Evolutionary conservation across 2,329 filamentous ascomycete species (phyloP).

Genomic region (Fusarium armeniacum): DNA sequence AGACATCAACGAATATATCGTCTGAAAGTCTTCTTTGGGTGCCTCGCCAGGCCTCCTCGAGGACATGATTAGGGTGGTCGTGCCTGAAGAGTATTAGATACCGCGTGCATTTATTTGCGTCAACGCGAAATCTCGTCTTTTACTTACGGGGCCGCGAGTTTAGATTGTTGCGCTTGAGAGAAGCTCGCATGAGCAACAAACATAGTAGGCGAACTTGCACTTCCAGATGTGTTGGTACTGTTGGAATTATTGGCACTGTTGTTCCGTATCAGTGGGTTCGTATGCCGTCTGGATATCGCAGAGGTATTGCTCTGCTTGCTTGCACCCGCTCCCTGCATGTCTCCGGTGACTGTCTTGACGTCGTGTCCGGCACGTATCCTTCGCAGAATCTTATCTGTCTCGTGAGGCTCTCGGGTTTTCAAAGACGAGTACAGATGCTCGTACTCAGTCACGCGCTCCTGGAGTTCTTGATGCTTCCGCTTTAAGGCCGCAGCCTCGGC

Average conservation of each 20-base stretch:
- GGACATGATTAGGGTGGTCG: neutral
- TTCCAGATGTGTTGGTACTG: slow-evolving; percentile 12
- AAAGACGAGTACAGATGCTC: slow-evolving; percentile 28
- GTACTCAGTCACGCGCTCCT: slow-evolving; percentile 11
- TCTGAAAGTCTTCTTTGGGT: slow-evolving; percentile 4
- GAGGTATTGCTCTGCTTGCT: neutral
- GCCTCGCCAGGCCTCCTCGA: slow-evolving; percentile 21
- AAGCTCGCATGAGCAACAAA: slow-evolving; percentile 3
- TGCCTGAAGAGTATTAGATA: slow-evolving; percentile 9
- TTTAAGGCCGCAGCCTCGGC: slow-evolving; percentile 22
- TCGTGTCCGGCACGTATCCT: slow-evolving; percentile 32
- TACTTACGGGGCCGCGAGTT: slow-evolving; percentile 30
- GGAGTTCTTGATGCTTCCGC: slow-evolving; percentile 28
- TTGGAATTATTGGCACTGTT: slow-evolving; percentile 12
- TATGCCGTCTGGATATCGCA: neutral
- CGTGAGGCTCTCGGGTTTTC: slow-evolving; percentile 14
- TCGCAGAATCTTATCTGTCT: slow-evolving; percentile 31
- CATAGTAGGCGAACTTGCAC: slow-evolving; percentile 5
- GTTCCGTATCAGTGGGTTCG: neutral
- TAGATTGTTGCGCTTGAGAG: neutral
- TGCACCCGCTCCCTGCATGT: neutral
- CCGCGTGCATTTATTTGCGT: too few relatives aligned
- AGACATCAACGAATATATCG: slow-evolving; percentile 12
- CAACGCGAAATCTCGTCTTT: neutral
- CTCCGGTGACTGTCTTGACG: slow-evolving; percentile 17